Evolutionary conservation across 345 rosid genomes (phyloP), one percentile per base, ranked within the genome.

Genomic region (Hibiscus syriacus): DNA sequence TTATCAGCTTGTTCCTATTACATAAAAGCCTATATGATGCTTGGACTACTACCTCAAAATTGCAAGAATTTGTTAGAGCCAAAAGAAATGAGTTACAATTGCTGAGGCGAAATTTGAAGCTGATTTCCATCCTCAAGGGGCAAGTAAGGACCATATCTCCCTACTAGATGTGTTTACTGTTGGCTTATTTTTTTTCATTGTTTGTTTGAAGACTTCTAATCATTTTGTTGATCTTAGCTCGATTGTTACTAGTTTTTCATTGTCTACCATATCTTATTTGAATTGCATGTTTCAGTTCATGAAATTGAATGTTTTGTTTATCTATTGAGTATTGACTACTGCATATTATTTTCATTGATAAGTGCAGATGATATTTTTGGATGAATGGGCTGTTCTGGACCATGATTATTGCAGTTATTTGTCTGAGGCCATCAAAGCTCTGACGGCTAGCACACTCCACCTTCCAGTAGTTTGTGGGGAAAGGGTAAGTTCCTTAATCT

Each of bases 401-500:
- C 74, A 66, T 30, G 88, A 91, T 67, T 85, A 81, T 74, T 83
- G 80, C 46, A 30, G 82, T 76, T 87, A 96, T 38, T 76, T 94
- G 59, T 77, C 83, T 60, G 96, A 89, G 70, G 95, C 90, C 71
- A 81, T 70, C 46, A 84, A 91, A 80, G 90, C 95, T 56, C 72
- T 94, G 77, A 79, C 73, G 74, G 92, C 92, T 52, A 94, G 92
- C 85, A 91, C 87, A 26, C 86, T 91, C 52, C 91, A 87, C 65
- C 89, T 91, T 71, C 99, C 99, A 41, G 85, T 92, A 74, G 85
- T 85, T 72, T 75, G 78, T 29, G 92, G 90, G 32, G 95, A 95
- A 66, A 85, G 76, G 85, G 97, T 94, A 73, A 72, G 73, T 20
- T 29, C 32, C 20, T n/a, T 39, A 53, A 14, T 6, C 13, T 36